Percentiles rank a stretch among this genome's conserved stretches.
These are phyloP conservation scores for Botrytis squamosa DNA, from an alignment of 2,329 filamentous ascomycete species.

Conservation along the genomic window DNA sequence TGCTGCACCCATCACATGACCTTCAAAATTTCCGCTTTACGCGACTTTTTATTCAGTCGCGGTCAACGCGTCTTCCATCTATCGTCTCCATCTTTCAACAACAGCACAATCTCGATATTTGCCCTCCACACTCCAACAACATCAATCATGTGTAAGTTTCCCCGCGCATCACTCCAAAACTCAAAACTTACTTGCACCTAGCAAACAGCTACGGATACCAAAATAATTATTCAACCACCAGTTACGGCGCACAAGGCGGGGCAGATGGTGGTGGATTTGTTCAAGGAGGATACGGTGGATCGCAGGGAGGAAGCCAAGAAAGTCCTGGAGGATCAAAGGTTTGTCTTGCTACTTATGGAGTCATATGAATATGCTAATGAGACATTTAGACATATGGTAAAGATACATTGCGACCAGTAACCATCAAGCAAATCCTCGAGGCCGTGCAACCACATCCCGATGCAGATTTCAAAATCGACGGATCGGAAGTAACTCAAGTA, in stretches of 20 bases:
- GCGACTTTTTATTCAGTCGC: conserved; percentile 15
- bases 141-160: conserved; percentile 8
- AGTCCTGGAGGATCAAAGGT: conserved; percentile 48
- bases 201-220: conserved; percentile 35
- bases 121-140: neutral
- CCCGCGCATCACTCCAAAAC: too few species aligned
- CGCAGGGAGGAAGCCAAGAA: conserved; percentile 58
- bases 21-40: conserved; percentile 1
- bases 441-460: conserved; percentile 73
- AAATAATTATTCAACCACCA: conserved; percentile 32
- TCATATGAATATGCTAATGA: conserved; percentile 5
- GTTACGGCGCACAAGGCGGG: conserved; percentile 52
- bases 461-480: conserved; percentile 82
- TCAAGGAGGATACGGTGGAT: conserved; percentile 45
- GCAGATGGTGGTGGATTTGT: conserved; percentile 64
- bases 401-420: conserved; percentile 88
- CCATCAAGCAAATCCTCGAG: conserved; percentile 90
- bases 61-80: conserved; percentile 16
- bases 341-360: conserved; percentile 20
- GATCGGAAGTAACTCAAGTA: conserved; percentile 62
- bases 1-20: neutral
- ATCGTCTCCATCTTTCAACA: conserved; percentile 3
- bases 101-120: neutral
- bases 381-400: conserved; percentile 57
- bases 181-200: neutral